These are phyloP conservation scores for Cryphonectria radicalis DNA, from an alignment of 2,329 filamentous ascomycete genomes.

Conservation along the genomic window DNA sequence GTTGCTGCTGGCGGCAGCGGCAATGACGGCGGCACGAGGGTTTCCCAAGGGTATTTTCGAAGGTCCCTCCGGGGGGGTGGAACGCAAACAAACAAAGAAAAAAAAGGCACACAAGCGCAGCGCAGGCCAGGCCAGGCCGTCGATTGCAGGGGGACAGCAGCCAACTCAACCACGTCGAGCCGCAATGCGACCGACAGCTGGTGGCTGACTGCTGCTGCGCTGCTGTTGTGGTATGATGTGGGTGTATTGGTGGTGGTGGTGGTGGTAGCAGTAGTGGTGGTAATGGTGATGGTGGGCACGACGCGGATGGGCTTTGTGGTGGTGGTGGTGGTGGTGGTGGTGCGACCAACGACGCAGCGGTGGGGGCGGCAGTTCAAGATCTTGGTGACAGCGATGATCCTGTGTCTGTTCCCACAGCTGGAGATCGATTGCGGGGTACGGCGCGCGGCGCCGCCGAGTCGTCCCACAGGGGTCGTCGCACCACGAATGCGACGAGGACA, in stretches of 20 bases:
- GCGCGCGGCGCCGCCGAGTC: constrained; percentile 29
- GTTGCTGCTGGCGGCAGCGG: constrained; percentile 6
- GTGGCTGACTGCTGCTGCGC: constrained; percentile 23
- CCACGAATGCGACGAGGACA: constrained; percentile 28
- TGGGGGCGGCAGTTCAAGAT: constrained; percentile 5
- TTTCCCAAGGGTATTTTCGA: constrained; percentile 17
- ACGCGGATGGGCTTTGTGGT: not conserved
- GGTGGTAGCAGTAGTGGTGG: constrained; percentile 8
- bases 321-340: constrained; percentile 15
- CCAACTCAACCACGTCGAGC: constrained; percentile 28
- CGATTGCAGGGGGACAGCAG: not conserved
- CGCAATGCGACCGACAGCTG: constrained; percentile 28
- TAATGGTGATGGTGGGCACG: not conserved
- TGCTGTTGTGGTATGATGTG: not conserved
- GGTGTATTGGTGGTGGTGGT: not conserved
- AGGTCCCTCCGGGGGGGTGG: constrained; percentile 25
- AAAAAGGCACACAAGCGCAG: not conserved
- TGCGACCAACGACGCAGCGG: constrained; percentile 19
- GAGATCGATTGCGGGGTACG: constrained; percentile 25
- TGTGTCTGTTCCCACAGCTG: constrained; percentile 18
- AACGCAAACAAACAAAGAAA: not conserved
- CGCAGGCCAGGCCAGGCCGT: not conserved
- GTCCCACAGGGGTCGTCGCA: constrained; percentile 25
- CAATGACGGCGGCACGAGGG: constrained; percentile 11
- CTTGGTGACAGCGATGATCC: constrained; percentile 11